A percentile compares a stretch with the other conserved stretches of the same genome.
phyloP scores from a whole-genome alignment of 2,329 filamentous ascomycete genomes.

The Epicoccum sorghinum region DNA sequence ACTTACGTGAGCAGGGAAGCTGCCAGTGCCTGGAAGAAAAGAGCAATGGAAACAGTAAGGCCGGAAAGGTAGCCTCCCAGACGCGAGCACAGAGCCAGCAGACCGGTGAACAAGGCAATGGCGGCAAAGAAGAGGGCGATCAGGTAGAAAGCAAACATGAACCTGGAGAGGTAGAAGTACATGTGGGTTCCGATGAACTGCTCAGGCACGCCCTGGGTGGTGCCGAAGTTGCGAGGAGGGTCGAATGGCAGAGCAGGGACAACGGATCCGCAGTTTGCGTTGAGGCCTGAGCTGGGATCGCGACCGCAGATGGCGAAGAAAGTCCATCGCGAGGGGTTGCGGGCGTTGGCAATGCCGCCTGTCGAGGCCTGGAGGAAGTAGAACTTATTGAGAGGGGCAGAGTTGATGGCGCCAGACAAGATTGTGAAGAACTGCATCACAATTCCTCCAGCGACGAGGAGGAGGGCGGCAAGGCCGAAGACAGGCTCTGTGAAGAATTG shows the following conservation, averaged over 20 bases:
- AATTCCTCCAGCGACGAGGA: constrained; percentile 67
- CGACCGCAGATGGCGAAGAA: constrained; percentile 83
- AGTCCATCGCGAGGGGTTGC: constrained; percentile 78
- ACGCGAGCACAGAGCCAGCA: constrained; percentile 73
- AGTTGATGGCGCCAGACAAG: constrained; percentile 63
- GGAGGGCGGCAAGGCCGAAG: constrained; percentile 63
- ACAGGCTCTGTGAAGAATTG: constrained; percentile 55
- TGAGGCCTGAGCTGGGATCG: constrained; percentile 56
- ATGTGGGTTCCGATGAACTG: constrained; percentile 62
- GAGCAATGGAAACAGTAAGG: constrained; percentile 62
- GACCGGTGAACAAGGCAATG: constrained; percentile 68
- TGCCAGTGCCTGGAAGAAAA: constrained; percentile 72
- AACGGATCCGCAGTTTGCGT: constrained; percentile 65
- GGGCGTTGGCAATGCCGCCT: constrained; percentile 63
- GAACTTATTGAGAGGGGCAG: constrained; percentile 69
- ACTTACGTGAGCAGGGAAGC: constrained; percentile 78
- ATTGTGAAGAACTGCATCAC: constrained; percentile 71
- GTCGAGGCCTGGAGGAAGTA: constrained; percentile 89
- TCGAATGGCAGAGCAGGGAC: constrained; percentile 71
- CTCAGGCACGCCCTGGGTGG: constrained; percentile 58
- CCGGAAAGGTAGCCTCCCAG: constrained; percentile 72
- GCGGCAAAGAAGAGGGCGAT: constrained; percentile 81
- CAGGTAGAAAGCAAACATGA: constrained; percentile 91
- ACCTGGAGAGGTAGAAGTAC: constrained; percentile 87
- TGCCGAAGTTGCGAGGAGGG: constrained; percentile 67